Evolutionary conservation across 768 basidiomycete genomes (phyloP).

Genomic region (Pisolithus albus): DNA sequence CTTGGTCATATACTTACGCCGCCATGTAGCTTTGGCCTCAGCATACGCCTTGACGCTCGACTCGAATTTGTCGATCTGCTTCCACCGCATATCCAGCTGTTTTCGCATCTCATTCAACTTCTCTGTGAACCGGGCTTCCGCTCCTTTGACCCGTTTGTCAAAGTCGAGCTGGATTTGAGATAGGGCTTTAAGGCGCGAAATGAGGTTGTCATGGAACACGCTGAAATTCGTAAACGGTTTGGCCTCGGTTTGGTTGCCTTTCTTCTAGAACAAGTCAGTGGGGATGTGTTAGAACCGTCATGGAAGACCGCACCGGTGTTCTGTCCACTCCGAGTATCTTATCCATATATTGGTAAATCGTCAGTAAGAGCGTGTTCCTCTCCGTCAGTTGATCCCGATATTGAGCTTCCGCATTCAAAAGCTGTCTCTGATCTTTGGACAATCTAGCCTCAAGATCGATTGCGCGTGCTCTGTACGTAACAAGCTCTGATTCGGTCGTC

Average conservation of each 20-base stretch:
- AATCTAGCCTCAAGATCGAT: constrained; percentile 74
- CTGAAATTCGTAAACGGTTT: constrained; percentile 92
- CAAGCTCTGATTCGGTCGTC: constrained; percentile 62
- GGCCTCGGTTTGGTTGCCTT: constrained; percentile 68
- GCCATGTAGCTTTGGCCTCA: constrained; percentile 78
- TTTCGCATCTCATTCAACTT: constrained; percentile 74
- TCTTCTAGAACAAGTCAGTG: constrained; percentile 45
- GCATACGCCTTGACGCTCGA: constrained; percentile 72
- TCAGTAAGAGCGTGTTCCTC: constrained; percentile 83
- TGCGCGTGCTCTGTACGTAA: constrained; percentile 50
- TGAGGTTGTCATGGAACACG: constrained; percentile 92
- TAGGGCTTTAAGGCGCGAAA: constrained; percentile 77
- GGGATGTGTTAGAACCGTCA: background rate
- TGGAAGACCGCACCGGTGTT: constrained; percentile 57
- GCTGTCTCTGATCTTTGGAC: constrained; percentile 71
- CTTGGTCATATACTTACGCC: constrained; percentile 71
- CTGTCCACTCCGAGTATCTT: constrained; percentile 88
- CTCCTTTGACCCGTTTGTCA: constrained; percentile 77
- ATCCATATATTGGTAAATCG: constrained; percentile 93
- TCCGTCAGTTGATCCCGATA: constrained; percentile 92
- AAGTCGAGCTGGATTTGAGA: constrained; percentile 82
- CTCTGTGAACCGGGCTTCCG: constrained; percentile 65
- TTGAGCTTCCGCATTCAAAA: constrained; percentile 67
- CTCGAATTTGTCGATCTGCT: constrained; percentile 91
- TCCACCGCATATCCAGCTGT: constrained; percentile 84